Evolutionary conservation across 2,329 filamentous ascomycete species (phyloP), one percentile per base, ranked within the genome.

Genomic region (Aspergillus sojae): DNA sequence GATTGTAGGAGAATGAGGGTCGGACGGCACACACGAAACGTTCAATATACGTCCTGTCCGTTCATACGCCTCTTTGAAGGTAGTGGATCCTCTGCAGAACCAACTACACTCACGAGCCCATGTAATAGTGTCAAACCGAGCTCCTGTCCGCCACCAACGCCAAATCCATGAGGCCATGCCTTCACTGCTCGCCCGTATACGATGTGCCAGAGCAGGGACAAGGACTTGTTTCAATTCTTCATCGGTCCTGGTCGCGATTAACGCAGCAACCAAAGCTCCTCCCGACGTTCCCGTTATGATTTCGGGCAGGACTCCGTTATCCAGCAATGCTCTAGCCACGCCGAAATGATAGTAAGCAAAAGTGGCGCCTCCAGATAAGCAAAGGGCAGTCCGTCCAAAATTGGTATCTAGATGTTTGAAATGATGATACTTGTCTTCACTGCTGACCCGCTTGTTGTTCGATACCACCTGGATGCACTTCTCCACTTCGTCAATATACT

Each of bases 311-410:
- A 96, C 83, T 63, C 91, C 87, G 14, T 93, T 91, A 71, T 98
- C 95, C 6, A 98, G 83, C 5, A 98, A 84, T 10, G 94, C 94
- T 76, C 93, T 94, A 57, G 95, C 87, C 11, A 99, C 92, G 12
- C 95, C 95, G 67, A 97, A 93, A 76, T 99, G 95, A 76, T 98
- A 98, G 76, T 97, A 98, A 5, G 95, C 93, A 78, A 99, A 97
- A 0, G 91, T 92, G 4, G 94, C 95, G 0, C 95, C 95, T 2
- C 95, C 95, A 5, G 93, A 97, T 1, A 99, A 82, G 74, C 94
- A 99, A 3, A 99, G 83, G 0, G 95, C 95, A 7, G 94, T 97
- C 34, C 94, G 89, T 34, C 95, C 95, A 71, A 91, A 97, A 75
- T 98, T 98, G 61, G 92, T 92, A 64, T 93, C 89, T 46, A 97